Evolutionary conservation across 2,329 filamentous ascomycete genomes (phyloP).

Genomic region (Colletotrichum plurivorum): DNA sequence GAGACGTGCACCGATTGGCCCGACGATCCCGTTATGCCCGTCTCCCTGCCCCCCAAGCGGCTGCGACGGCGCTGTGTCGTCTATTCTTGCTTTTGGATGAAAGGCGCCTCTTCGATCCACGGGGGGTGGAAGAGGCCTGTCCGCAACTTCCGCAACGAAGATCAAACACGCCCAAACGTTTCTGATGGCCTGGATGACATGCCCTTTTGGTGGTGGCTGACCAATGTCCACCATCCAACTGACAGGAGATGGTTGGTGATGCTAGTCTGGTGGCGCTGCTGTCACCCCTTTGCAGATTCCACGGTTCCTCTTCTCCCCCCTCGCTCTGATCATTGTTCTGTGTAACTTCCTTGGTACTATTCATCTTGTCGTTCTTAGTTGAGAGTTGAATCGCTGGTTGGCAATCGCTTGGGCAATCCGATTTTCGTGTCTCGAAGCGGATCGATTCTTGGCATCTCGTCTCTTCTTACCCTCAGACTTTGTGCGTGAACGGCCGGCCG

Average conservation of each 20-base stretch:
- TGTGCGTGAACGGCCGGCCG: constrained; percentile 2
- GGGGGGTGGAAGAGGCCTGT: neutral
- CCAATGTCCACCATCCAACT: neutral
- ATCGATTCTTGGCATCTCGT: constrained; percentile 36
- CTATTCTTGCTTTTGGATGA: constrained; percentile 37
- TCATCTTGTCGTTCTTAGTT: neutral
- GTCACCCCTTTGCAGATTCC: no score
- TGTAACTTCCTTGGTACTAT: neutral
- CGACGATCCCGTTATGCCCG: constrained; percentile 15
- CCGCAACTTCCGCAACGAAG: constrained; percentile 33
- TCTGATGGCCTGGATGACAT: constrained; percentile 32
- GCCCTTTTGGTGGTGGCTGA: constrained; percentile 8
- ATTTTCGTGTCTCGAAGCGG: constrained; percentile 31
- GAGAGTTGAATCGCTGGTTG: constrained; percentile 15
- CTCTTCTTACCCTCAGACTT: constrained; percentile 37
- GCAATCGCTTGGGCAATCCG: constrained; percentile 26
- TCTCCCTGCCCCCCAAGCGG: neutral
- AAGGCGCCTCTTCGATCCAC: neutral
- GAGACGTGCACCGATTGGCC: constrained; percentile 11
- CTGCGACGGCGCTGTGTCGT: constrained; percentile 30
- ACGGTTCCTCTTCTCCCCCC: no score
- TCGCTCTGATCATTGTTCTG: no score
- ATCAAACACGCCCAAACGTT: constrained; percentile 39
- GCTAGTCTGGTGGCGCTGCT: neutral
- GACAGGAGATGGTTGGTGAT: neutral